Base-by-base conservation (phyloP, 495 filamentous ascomycete genomes). In the Physcia stellaris region DNA sequence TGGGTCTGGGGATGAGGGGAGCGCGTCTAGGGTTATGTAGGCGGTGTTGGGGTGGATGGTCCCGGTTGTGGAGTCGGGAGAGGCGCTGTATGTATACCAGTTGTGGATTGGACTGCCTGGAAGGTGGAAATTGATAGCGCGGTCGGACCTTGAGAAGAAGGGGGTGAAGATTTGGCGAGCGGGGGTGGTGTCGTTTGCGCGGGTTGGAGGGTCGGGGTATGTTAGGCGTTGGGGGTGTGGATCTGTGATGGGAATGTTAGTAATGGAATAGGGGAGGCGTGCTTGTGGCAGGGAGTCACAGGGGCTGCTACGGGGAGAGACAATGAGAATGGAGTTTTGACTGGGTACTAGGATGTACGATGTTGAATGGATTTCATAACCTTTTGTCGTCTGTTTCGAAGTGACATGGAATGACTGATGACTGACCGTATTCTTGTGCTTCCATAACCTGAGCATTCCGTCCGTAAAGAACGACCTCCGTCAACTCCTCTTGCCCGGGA, bases 381-480 rank as follows among this genome's bases (percentile, higher is more conserved):
- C n/a, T n/a, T n/a, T n/a, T n/a, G n/a, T n/a, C n/a, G n/a, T n/a
- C n/a, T n/a, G n/a, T n/a, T n/a, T n/a, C n/a, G n/a, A n/a, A n/a
- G n/a, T n/a, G n/a, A n/a, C n/a, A n/a, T n/a, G n/a, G n/a, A n/a
- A n/a, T n/a, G n/a, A n/a, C n/a, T n/a, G n/a, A 31, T n/a, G 19
- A 43, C 41, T 37, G 6, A 46, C 43, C 43, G 33, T 46, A 37
- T 18, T 12, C 23, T 28, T 23, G 32, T 18, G 33, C 39, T 19
- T 49, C 37, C 45, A 48, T 51, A 19, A 45, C 17, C 29, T 48
- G 39, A 6, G 38, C 26, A 31, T 48, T 16, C 5, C 48, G 40
- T 9, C 36, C 23, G 18, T 42, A 17, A 3, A 51, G 35, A 24
- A 18, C 41, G 23, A 51, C 26, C 13, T 34, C 29, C 12, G 32